Conservation (phyloP, 176 grass and related monocot genomes). For the Aegilops bicornis region DNA sequence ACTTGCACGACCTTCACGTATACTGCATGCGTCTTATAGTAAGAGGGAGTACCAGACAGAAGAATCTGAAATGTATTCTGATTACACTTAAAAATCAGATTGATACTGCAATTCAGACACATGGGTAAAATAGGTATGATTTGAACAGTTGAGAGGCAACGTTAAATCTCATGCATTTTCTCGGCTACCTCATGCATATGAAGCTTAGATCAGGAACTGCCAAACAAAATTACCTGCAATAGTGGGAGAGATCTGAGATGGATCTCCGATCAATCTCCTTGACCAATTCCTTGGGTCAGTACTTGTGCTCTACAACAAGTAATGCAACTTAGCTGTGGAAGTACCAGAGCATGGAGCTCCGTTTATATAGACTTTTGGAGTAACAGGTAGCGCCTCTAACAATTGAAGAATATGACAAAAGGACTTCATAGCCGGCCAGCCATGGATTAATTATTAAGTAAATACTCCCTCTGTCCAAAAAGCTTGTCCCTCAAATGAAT, state of each 20-base stretch:
- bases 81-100: background rate
- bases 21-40: background rate
- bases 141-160: background rate
- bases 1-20: background rate
- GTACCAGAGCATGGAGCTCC: background rate
- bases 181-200: background rate
- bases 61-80: background rate
- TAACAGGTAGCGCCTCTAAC: background rate
- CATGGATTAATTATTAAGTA: background rate
- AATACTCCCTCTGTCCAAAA: too few species aligned
- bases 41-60: background rate
- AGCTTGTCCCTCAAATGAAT: too few species aligned
- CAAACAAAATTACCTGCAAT: background rate
- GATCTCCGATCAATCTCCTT: too few species aligned
- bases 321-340: background rate
- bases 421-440: background rate
- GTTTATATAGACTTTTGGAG: background rate
- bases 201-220: background rate
- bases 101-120: background rate
- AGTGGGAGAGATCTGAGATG: background rate
- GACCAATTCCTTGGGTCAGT: background rate
- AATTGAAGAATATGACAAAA: background rate
- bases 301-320: background rate
- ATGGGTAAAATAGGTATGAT: background rate
- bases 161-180: background rate